Base-by-base conservation (phyloP, 768 basidiomycete genomes). In the Lactarius hengduanensis region DNA sequence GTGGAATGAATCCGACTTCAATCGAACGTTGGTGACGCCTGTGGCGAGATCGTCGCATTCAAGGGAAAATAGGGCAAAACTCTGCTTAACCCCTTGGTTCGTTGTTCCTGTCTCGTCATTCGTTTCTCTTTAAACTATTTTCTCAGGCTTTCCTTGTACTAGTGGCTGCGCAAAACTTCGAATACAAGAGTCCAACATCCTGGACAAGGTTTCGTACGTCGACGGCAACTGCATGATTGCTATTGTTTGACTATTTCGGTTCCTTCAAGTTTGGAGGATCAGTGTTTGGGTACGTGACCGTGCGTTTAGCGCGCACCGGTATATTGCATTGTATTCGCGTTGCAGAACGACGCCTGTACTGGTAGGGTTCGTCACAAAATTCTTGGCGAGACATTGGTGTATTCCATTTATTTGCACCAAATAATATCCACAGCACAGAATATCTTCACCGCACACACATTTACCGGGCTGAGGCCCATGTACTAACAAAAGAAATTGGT, bases 371-470 rank as follows among this genome's bases (percentile, higher is more conserved):
- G 0, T 73, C 97, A 70, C 90, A 94, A 73, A 94, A 96, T 76
- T 98, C 78, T 97, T 26, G 97, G 97, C 6, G 97, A 99, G 81
- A 94, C 26, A 28, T 28, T 89, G 73, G 26, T 28, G 6, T 26
- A 0, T 53, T 4, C 13, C 50, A 26, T 2, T 15, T 15, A 1
- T 5, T 56, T 43, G 16, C 28, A 28, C 18, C 50, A 18, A 59
- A 36, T 26, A 8, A 26, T 53, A 3, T 64, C 6, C 40, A 3
- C 62, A 86, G 86, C 91, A 92, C 68, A 91, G 90, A 38, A 94
- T 73, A 94, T 96, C 67, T 96, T 96, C 77, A 95, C 93, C 6
- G 92, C 94, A 32, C 96, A 96, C 74, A 96, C n/a, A n/a, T 96
- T 94, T 98, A 96, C 74, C 83, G 96, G 20, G 94, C 94, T 10